Percentiles rank a stretch among this genome's conserved stretches.
phyloP scores from a whole-genome alignment of 805 yeast genomes.

The Candida ovalis region DNA sequence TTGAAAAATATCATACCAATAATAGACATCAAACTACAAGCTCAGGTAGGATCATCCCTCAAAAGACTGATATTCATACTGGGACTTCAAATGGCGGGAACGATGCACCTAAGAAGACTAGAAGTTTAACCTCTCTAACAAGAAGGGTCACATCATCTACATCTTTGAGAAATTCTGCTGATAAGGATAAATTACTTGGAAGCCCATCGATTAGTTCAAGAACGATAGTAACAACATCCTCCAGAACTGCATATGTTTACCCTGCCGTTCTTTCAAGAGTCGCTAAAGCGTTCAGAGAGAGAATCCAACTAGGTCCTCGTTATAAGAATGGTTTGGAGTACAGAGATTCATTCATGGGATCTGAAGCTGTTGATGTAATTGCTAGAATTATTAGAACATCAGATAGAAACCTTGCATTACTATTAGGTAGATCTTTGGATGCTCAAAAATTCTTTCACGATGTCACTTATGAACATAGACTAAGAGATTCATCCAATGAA shows the following conservation, averaged over 20 bases:
- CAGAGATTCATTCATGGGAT: slow-evolving; percentile 90
- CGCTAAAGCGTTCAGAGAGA: slow-evolving; percentile 70
- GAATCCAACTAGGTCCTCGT: slow-evolving; percentile 67
- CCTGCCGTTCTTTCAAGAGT: slow-evolving; percentile 89
- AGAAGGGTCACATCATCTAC: slow-evolving; percentile 35
- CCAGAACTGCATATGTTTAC: slow-evolving; percentile 67
- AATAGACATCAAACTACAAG: slow-evolving; percentile 35
- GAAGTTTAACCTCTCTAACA: slow-evolving; percentile 43
- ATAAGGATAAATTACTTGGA: slow-evolving; percentile 27
- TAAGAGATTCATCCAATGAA: slow-evolving; percentile 83
- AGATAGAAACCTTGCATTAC: slow-evolving; percentile 84
- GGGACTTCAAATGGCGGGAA: neutral
- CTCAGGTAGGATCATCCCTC: slow-evolving; percentile 44
- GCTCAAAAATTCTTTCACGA: slow-evolving; percentile 94
- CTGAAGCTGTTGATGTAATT: slow-evolving; percentile 89
- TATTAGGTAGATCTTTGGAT: slow-evolving; percentile 87
- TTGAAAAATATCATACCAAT: slow-evolving; percentile 33
- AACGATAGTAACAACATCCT: slow-evolving; percentile 45
- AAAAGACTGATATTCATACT: slow-evolving; percentile 36
- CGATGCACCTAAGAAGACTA: slow-evolving; percentile 38
- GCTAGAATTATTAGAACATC: slow-evolving; percentile 82
- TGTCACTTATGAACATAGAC: slow-evolving; percentile 89
- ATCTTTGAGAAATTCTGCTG: slow-evolving; percentile 29
- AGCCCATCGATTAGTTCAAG: slow-evolving; percentile 34
- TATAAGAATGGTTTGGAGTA: slow-evolving; percentile 89